Conservation (phyloP, 2,329 filamentous ascomycete genomes). For the Phoma sp. region DNA sequence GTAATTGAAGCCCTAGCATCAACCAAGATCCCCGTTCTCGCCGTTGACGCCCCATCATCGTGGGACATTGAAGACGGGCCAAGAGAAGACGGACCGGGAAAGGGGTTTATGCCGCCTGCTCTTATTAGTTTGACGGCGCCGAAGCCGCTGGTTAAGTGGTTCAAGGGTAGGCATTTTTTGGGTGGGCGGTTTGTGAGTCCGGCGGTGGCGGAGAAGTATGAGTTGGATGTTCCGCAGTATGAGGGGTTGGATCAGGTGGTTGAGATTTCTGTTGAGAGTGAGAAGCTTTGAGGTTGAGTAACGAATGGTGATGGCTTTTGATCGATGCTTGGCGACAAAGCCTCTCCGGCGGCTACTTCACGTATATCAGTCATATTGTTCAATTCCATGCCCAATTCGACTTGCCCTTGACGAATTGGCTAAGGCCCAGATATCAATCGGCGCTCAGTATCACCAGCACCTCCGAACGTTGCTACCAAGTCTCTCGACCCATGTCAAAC, state of each 20-base stretch:
- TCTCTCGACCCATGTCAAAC: too few relatives aligned
- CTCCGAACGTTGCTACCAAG: too few relatives aligned
- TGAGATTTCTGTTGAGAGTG: conserved; percentile 64
- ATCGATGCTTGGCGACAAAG: too few relatives aligned
- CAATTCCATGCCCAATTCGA: too few relatives aligned
- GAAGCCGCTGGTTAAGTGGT: conserved; percentile 86
- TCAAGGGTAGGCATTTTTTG: conserved; percentile 87
- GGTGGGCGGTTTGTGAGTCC: conserved; percentile 88
- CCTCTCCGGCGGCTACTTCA: too few relatives aligned
- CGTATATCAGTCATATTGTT: too few relatives aligned
- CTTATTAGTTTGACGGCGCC: conserved; percentile 91
- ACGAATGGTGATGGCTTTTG: too few relatives aligned
- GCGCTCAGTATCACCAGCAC: too few relatives aligned
- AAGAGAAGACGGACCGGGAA: conserved; percentile 76
- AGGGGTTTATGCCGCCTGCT: conserved; percentile 78
- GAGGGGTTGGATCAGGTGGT: conserved; percentile 87
- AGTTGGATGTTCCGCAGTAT: conserved; percentile 82
- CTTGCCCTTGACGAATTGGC: too few relatives aligned
- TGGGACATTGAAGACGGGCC: conserved; percentile 94
- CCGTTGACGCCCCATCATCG: conserved; percentile 90
- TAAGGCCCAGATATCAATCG: too few relatives aligned
- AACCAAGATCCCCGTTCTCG: conserved; percentile 78
- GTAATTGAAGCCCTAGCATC: conserved; percentile 81
- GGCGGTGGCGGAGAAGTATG: conserved; percentile 82
- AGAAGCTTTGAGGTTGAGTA: conserved; percentile 31